phyloP scores from a whole-genome alignment of 2,329 filamentous ascomycete genomes.

The Epichloe sibirici region DNA sequence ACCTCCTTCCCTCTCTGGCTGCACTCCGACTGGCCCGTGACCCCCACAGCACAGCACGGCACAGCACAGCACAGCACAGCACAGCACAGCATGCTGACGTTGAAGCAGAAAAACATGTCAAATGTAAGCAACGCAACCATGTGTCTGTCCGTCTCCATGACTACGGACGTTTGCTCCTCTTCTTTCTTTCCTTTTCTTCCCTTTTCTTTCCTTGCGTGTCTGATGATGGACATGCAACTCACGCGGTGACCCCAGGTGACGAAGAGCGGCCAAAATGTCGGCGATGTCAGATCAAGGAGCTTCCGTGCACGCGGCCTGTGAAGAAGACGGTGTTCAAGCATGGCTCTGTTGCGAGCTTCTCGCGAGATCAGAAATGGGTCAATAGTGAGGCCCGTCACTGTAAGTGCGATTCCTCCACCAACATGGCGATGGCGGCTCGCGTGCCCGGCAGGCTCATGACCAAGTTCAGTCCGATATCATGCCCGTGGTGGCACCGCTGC shows the following conservation, averaged over 20 bases:
- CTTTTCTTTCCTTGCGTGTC: no score
- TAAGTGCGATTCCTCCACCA: conserved; percentile 11
- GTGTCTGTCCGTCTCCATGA: no score
- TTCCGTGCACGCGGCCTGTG: conserved; percentile 22
- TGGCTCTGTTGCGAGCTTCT: conserved; percentile 20
- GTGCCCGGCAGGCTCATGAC: background rate
- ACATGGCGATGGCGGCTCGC: background rate
- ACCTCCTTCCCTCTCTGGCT: background rate
- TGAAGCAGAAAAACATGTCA: conserved; percentile 21
- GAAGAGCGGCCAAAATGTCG: conserved; percentile 25
- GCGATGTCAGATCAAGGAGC: conserved; percentile 20
- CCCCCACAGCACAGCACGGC: background rate
- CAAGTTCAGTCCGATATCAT: conserved; percentile 11
- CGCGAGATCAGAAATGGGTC: conserved; percentile 25
- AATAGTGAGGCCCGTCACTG: conserved; percentile 22
- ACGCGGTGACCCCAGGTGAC: conserved; percentile 18
- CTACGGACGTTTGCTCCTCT: no score
- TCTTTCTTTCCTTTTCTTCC: no score
- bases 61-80: no score
- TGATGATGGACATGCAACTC: background rate
- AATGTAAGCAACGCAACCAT: conserved; percentile 15
- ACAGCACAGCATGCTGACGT: conserved; percentile 7
- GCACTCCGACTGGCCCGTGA: background rate
- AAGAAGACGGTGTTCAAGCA: conserved; percentile 26
- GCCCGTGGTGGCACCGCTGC: conserved; percentile 7